Conservation (phyloP, 202 grass and related monocot genomes). For the Hordeum pubiflorum region DNA sequence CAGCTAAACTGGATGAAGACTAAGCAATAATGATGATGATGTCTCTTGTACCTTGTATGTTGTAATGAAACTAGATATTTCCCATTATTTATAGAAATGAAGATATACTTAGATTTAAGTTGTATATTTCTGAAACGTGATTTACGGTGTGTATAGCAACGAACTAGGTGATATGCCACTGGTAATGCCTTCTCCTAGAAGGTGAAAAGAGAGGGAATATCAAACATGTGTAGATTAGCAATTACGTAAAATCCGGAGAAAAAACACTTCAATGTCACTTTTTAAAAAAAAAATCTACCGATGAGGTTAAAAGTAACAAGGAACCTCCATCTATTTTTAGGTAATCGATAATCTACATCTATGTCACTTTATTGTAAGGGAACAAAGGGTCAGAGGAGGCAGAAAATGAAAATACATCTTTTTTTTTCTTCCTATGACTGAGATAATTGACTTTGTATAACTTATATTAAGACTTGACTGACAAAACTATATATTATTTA, state of each 20-base stretch:
- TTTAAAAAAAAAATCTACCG: not conserved
- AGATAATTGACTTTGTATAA: not conserved
- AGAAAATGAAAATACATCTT: not conserved
- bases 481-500: conserved; percentile 15
- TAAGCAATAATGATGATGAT: not conserved
- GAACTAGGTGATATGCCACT: not conserved
- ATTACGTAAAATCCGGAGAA: not conserved
- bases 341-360: too few relatives aligned
- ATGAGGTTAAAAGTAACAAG: not conserved
- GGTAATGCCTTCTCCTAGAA: not conserved
- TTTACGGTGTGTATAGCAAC: not conserved
- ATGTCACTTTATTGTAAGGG: not conserved
- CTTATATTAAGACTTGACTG: conserved; percentile 2
- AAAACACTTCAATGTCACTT: conserved; percentile 3
- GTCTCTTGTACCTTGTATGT: not conserved
- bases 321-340: too few relatives aligned
- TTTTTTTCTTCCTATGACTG: not conserved
- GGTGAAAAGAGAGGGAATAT: not conserved
- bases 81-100: not conserved
- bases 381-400: not conserved
- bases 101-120: not conserved
- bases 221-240: not conserved
- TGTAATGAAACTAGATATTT: not conserved
- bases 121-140: not conserved
- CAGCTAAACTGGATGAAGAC: not conserved